phyloP scores from a whole-genome alignment of 2,329 filamentous ascomycete species.

The Cladosporium sp. region DNA sequence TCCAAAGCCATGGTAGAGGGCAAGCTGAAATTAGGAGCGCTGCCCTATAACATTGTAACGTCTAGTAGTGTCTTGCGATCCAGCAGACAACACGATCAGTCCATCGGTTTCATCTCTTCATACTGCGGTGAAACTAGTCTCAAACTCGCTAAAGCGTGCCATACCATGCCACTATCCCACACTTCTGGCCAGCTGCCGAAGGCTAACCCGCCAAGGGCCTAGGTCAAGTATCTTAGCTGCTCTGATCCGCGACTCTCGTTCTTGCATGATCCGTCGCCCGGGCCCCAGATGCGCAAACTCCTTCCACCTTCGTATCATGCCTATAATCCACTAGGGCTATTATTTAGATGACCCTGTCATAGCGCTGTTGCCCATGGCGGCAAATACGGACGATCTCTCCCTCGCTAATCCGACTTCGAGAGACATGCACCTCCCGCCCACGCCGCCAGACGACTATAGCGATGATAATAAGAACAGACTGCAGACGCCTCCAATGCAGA shows the following conservation, averaged over 20 bases:
- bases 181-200: slow-evolving; percentile 9
- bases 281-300: slow-evolving; percentile 4
- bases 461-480: slow-evolving; percentile 3
- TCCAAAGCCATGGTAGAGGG: too few relatives aligned
- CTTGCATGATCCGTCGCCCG: slow-evolving; percentile 5
- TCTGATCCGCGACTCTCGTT: slow-evolving; percentile 6
- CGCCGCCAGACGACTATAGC: slow-evolving; percentile 11
- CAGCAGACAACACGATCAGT: too few relatives aligned
- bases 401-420: neutral
- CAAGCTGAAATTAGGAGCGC: too few relatives aligned
- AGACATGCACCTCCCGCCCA: slow-evolving; percentile 11
- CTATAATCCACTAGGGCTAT: neutral
- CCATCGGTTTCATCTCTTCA: neutral
- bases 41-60: too few relatives aligned
- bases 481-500: slow-evolving; percentile 9
- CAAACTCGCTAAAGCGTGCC: slow-evolving; percentile 1
- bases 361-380: slow-evolving; percentile 9
- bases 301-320: slow-evolving; percentile 1
- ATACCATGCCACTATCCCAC: slow-evolving; percentile 9
- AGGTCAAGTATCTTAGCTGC: neutral
- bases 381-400: slow-evolving; percentile 4
- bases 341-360: slow-evolving; percentile 8
- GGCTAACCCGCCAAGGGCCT: slow-evolving; percentile 10
- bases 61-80: too few relatives aligned
- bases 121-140: slow-evolving; percentile 4